These are phyloP conservation scores for Dalbergia oliveri DNA, from an alignment of 306 rosid genomes.

Conservation along the genomic window DNA sequence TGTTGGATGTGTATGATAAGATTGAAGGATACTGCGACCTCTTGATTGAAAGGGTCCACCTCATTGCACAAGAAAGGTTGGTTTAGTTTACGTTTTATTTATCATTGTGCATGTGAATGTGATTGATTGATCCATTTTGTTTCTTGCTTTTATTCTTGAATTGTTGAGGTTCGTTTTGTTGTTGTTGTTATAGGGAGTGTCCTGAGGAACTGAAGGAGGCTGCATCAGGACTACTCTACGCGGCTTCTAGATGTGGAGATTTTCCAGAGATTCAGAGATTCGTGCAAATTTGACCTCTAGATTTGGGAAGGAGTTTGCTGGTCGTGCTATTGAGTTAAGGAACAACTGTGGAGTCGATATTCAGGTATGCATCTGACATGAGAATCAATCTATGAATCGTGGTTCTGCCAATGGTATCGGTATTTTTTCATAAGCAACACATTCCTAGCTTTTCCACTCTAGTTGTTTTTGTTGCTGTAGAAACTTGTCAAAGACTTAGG, in stretches of 20 bases:
- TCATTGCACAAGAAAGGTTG: constrained; percentile 84
- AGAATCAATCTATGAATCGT: neutral
- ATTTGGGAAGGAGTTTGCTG: constrained; percentile 80
- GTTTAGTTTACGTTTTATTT: neutral
- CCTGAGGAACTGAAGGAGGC: constrained; percentile 85
- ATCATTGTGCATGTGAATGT: neutral
- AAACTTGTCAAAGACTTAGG: neutral
- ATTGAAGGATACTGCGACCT: constrained; percentile 76
- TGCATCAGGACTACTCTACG: constrained; percentile 70
- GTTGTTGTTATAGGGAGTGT: constrained; percentile 64
- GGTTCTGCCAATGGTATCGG: neutral
- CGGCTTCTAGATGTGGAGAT: constrained; percentile 93
- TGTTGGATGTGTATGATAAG: constrained; percentile 74
- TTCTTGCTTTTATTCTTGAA: neutral
- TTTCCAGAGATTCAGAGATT: constrained; percentile 95
- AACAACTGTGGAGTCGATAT: constrained; percentile 77
- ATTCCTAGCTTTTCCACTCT: neutral
- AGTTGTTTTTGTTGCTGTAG: neutral
- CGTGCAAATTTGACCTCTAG: constrained; percentile 66
- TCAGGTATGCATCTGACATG: constrained; percentile 50
- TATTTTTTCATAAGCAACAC: neutral
- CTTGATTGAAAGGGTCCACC: constrained; percentile 76
- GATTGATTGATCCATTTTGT: neutral
- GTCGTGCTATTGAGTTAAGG: constrained; percentile 73
- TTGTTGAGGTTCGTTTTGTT: neutral